These are phyloP conservation scores for Cercophora samala DNA, from an alignment of 495 filamentous ascomycete species.

Conservation along the genomic window DNA sequence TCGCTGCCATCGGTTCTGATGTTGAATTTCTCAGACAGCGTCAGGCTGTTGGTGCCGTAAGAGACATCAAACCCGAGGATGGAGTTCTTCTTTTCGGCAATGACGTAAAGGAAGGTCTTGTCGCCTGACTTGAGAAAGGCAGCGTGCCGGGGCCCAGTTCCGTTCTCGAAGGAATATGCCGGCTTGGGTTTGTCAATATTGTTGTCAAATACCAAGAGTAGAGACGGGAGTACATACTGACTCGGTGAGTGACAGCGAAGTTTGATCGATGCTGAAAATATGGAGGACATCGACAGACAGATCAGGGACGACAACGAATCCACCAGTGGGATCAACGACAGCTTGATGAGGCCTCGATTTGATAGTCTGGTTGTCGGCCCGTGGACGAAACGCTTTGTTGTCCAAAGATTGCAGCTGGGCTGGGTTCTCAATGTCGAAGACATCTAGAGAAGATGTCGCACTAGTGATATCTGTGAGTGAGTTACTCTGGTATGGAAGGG, in stretches of 20 bases:
- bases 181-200: slow-evolving; percentile 2
- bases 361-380: slow-evolving; percentile 45
- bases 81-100: slow-evolving; percentile 59
- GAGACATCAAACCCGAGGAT: slow-evolving; percentile 57
- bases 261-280: slow-evolving; percentile 54
- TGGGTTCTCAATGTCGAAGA: slow-evolving; percentile 28
- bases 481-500: background rate
- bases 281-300: slow-evolving; percentile 69
- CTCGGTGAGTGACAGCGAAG: slow-evolving; percentile 36
- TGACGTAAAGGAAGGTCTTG: slow-evolving; percentile 58
- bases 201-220: slow-evolving; percentile 6
- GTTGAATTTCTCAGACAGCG: slow-evolving; percentile 44
- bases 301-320: slow-evolving; percentile 65
- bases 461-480: slow-evolving; percentile 21
- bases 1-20: slow-evolving; percentile 46
- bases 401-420: slow-evolving; percentile 41
- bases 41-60: slow-evolving; percentile 48
- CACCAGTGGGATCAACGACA: slow-evolving; percentile 64
- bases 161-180: slow-evolving; percentile 29
- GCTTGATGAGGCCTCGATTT: slow-evolving; percentile 72
- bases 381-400: slow-evolving; percentile 48
- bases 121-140: slow-evolving; percentile 51
- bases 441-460: slow-evolving; percentile 24
- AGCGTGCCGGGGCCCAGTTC: slow-evolving; percentile 66
- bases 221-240: slow-evolving; percentile 24